A percentile compares a stretch with the other conserved stretches of the same genome.
These are phyloP conservation scores for Fomitopsis serialis DNA, from an alignment of 768 basidiomycete species.

Conservation along the genomic window DNA sequence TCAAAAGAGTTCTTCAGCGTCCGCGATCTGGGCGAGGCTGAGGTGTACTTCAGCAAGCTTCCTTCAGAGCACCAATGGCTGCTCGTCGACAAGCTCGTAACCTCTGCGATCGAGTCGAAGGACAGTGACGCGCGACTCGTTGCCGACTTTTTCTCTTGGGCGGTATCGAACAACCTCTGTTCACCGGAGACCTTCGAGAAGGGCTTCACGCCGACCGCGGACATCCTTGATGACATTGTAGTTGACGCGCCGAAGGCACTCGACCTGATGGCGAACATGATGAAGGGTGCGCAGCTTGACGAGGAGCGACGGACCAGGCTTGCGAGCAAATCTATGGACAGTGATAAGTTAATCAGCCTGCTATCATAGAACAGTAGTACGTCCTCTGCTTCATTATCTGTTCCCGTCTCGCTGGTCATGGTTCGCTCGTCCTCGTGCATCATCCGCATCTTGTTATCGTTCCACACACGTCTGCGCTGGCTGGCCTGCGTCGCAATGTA, in stretches of 20 bases:
- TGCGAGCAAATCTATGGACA: slow-evolving; percentile 55
- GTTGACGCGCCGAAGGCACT: slow-evolving; percentile 89
- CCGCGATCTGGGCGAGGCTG: slow-evolving; percentile 82
- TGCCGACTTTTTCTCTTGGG: slow-evolving; percentile 66
- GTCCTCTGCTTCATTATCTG: too few species aligned
- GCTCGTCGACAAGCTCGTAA: slow-evolving; percentile 73
- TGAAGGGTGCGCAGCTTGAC: slow-evolving; percentile 63
- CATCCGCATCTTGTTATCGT: too few species aligned
- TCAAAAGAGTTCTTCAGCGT: slow-evolving; percentile 82
- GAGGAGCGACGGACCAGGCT: slow-evolving; percentile 51
- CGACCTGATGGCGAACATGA: slow-evolving; percentile 64
- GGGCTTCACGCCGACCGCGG: slow-evolving; percentile 64
- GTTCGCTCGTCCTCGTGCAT: too few species aligned
- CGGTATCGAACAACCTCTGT: slow-evolving; percentile 54
- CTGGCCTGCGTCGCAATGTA: too few species aligned
- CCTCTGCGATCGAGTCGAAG: slow-evolving; percentile 65
- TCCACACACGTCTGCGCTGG: too few species aligned
- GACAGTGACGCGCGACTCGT: slow-evolving; percentile 75
- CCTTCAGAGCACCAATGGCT: slow-evolving; percentile 54
- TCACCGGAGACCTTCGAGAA: slow-evolving; percentile 61
- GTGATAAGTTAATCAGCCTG: slow-evolving; percentile 39
- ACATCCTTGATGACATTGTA: slow-evolving; percentile 81
- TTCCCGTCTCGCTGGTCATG: too few species aligned
- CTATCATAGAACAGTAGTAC: too few species aligned
- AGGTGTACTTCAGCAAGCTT: slow-evolving; percentile 75